phyloP scores from a whole-genome alignment of 805 yeast genomes.

The Candida hungchunana region DNA sequence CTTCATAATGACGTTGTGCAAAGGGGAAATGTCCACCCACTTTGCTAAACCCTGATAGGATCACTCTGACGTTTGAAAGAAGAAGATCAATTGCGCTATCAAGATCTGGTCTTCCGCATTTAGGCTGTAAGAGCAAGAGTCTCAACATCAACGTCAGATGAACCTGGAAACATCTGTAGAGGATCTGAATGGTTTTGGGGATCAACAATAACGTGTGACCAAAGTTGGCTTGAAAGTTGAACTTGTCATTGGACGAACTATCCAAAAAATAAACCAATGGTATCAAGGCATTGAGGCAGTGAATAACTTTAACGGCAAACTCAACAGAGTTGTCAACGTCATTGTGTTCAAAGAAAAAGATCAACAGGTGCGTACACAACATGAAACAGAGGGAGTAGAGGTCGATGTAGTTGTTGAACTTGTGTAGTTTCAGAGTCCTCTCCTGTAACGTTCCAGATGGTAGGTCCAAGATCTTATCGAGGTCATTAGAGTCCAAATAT shows the following conservation, averaged over 20 bases:
- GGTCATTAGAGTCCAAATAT: slow-evolving; percentile 6
- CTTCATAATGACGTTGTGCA: slow-evolving; percentile 5
- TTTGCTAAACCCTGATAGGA: slow-evolving; percentile 7
- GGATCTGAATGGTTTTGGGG: slow-evolving; percentile 13
- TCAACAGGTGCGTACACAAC: slow-evolving; percentile 4
- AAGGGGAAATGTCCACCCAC: slow-evolving; percentile 3
- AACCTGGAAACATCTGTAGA: slow-evolving; percentile 15
- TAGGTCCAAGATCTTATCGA: slow-evolving; percentile 7
- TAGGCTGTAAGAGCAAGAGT: slow-evolving; percentile 5
- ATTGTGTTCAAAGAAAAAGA: slow-evolving; percentile 3
- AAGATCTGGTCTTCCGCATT: slow-evolving; percentile 2
- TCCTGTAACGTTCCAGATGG: slow-evolving; percentile 6
- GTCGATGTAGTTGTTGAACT: slow-evolving; percentile 10
- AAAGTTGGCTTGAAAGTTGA: slow-evolving; percentile 12
- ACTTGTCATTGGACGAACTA: slow-evolving; percentile 5
- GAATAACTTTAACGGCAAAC: slow-evolving; percentile 8
- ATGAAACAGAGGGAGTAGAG: slow-evolving; percentile 3
- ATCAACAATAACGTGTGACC: slow-evolving; percentile 14
- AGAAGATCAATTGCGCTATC: slow-evolving; percentile 1
- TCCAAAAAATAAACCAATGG: slow-evolving; percentile 13
- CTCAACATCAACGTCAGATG: slow-evolving; percentile 12
- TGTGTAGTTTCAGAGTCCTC: slow-evolving; percentile 4
- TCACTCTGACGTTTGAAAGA: slow-evolving; percentile 5
- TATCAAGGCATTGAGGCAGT: slow-evolving; percentile 6
- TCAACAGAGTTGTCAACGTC: slow-evolving; percentile 9